Conservation (phyloP, 306 rosid species). For the Medicago arabica region DNA sequence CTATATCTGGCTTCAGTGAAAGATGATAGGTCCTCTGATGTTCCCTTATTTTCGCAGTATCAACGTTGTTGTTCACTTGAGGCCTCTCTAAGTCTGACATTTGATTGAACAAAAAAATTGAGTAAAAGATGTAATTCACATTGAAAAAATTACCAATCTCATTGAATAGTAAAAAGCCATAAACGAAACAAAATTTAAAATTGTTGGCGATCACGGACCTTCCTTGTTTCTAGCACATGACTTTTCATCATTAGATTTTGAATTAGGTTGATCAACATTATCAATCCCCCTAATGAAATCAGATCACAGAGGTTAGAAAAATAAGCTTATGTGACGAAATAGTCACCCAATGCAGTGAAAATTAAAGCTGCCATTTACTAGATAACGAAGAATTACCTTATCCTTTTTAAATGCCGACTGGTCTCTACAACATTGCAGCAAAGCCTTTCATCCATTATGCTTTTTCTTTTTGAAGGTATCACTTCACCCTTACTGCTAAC, state of each 20-base stretch:
- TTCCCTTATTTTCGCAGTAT: slow-evolving; percentile 43
- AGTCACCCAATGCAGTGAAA: slow-evolving; percentile 34
- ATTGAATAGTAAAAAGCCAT: slow-evolving; percentile 31
- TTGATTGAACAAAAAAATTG: slow-evolving; percentile 36
- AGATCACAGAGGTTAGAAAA: slow-evolving; percentile 28
- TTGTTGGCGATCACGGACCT: slow-evolving; percentile 56
- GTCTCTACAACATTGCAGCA: too few relatives aligned
- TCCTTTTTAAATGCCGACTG: too few relatives aligned
- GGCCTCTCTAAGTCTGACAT: slow-evolving; percentile 34
- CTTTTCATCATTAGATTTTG: slow-evolving; percentile 53
- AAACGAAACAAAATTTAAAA: slow-evolving; percentile 23
- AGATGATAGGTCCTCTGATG: slow-evolving; percentile 48
- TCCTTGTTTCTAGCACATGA: slow-evolving; percentile 46
- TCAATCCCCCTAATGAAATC: slow-evolving; percentile 33
- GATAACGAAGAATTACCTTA: background rate
- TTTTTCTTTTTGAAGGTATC: background rate
- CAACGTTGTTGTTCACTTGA: slow-evolving; percentile 35
- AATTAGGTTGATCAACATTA: slow-evolving; percentile 44
- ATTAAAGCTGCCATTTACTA: slow-evolving; percentile 20
- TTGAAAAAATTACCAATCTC: slow-evolving; percentile 37
- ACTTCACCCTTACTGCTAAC: background rate
- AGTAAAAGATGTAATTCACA: slow-evolving; percentile 26
- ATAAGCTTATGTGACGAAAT: slow-evolving; percentile 10
- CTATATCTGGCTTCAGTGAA: slow-evolving; percentile 49
- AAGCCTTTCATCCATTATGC: background rate